Base-by-base conservation (phyloP, 78 protist species). In the Dictyostelium brefeldianum region DNA sequence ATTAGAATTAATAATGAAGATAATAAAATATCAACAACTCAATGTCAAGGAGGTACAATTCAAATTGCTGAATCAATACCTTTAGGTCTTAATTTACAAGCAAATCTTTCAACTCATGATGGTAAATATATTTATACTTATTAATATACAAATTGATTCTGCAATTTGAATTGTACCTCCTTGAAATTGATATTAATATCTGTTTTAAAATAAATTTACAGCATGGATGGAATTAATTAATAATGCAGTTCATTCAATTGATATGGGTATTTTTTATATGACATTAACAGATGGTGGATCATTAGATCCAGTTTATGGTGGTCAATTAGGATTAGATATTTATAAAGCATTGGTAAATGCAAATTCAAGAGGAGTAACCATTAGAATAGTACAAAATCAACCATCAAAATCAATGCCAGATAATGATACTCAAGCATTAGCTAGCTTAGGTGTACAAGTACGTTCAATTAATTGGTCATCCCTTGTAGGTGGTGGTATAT, bases 211-310 rank as follows among this genome's bases (percentile, higher is more conserved):
- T n/a, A n/a, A n/a, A n/a, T 25, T 10, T 25, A 69, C 9, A 77
- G 92, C 92, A 56, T 85, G 92, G 92, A 59, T 85, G 77, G 22
- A 71, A 43, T 75, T 85, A 47, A 74, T 85, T 59, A 59, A 46
- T 15, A 85, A 85, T 85, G 95, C 95, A 43, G 22, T 50, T 15
- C 57, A 81, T 22, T 77, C 95, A 18, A 80, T 91, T 18, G 95
- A 91, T 69, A 51, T 91, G 57, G 95, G 91, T 57, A 22, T 83
- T 20, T 91, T 79, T 54, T 91, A 91, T 77, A 83, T 81, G 95
- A 91, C 95, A 29, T 77, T 91, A 43, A 91, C 92, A 7, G 83
- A 81, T 53, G 95, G 95, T 27, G 74, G 69, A 29, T 14, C 10
- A 9, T 56, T 41, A 25, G 78, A 79, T 20, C 43, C 90, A 25